These are phyloP conservation scores for Diaporthe helianthi DNA, from an alignment of 2,329 filamentous ascomycete genomes.

Conservation along the genomic window DNA sequence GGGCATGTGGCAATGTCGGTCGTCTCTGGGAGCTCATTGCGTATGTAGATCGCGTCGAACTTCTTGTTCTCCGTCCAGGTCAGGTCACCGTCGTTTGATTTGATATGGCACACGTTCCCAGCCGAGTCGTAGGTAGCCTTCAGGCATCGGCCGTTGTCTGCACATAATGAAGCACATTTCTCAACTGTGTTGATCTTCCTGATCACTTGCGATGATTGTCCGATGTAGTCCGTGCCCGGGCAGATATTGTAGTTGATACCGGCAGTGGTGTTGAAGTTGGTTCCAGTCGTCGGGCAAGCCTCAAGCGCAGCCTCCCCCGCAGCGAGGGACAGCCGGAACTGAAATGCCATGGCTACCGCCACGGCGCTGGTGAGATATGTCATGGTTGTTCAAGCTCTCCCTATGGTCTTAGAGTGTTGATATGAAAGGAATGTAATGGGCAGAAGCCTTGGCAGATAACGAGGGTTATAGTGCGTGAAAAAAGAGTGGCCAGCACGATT, in stretches of 20 bases:
- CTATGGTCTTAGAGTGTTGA: fast-evolving
- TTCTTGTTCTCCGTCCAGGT: background rate
- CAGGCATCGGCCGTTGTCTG: background rate
- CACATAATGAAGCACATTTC: constrained; percentile 22
- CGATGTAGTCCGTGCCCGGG: background rate
- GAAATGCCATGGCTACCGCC: constrained; percentile 3
- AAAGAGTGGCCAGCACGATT: background rate
- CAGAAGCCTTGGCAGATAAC: fast-evolving
- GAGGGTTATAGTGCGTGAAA: background rate
- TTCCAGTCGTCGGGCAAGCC: background rate
- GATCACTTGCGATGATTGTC: background rate
- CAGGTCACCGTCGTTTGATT: background rate
- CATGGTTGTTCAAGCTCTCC: background rate
- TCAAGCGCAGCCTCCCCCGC: background rate
- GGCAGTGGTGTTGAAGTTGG: background rate
- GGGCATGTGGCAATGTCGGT: constrained; percentile 15
- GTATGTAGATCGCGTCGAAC: constrained; percentile 5
- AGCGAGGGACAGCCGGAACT: background rate
- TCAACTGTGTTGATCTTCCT: background rate
- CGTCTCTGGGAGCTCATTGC: constrained; percentile 2
- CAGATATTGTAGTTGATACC: constrained; percentile 8
- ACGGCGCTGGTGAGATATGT: background rate
- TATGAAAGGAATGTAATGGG: background rate
- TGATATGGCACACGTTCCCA: constrained; percentile 9
- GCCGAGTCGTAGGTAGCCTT: constrained; percentile 25